Evolutionary conservation across 768 basidiomycete genomes (phyloP), one percentile per base, ranked within the genome.

Genomic region (Auriscalpium microsporum): DNA sequence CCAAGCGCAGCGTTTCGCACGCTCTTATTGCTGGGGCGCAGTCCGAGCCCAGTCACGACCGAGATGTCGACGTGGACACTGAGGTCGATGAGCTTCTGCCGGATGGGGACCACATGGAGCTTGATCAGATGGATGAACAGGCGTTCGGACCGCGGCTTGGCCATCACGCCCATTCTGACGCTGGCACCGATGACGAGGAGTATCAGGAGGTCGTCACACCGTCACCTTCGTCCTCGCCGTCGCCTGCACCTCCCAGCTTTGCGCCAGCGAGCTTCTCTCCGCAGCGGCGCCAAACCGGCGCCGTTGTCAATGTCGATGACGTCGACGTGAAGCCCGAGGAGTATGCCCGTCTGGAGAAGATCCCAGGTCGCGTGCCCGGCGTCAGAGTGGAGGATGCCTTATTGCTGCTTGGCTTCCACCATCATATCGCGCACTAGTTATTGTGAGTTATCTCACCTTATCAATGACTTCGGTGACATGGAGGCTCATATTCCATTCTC

Each of bases 121-220:
- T 16, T 13, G 46, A 34, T 38, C 35, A 47, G 13, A 19, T 48
- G 10, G 14, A 21, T 42, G 28, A 28, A 28, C 28, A 28, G 28
- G 7, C 28, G 28, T 28, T 28, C 28, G 28, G 28, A 7, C 28
- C 17, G 40, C 14, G n/a, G 11, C 38, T n/a, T 45, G 21, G 52
- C 8, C 59, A 54, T 8, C 40, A 28, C 10, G 59, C 51, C 10
- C 60, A 55, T 21, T 59, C 60, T 11, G 56, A 58, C 16, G 55
- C 59, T 50, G 56, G 60, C 6, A 53, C 55, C 38, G 70, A 69
- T 48, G 64, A 86, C 50, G 87, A 89, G 50, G 85, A 88, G 53
- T 80, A 76, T 59, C 82, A 84, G 56, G 86, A 89, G 64, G 84
- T 83, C 10, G 81, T 88, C 23, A 88, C 86, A 0, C 87, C 87